Percentiles rank a stretch among this genome's conserved stretches.
Evolutionary conservation across 495 filamentous ascomycete species (phyloP).

Genomic region (Melanomma pulvis-pyrius): DNA sequence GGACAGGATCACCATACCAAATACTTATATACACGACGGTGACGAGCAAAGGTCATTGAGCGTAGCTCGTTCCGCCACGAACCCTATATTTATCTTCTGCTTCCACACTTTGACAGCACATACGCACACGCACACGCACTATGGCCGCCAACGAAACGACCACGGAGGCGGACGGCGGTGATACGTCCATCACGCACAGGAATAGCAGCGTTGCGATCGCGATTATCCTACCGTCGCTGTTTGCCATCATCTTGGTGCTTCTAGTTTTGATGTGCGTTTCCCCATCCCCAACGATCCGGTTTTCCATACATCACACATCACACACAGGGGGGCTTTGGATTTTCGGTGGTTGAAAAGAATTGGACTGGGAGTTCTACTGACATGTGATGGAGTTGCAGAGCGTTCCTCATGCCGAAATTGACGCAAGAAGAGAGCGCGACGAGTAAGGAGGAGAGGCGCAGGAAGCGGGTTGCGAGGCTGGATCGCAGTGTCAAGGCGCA

Average conservation of each 20-base stretch:
- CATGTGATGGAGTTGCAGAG: background rate
- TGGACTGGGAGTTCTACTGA: too few species aligned
- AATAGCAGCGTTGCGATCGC: constrained; percentile 13
- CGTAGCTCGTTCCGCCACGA: too few species aligned
- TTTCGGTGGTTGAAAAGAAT: too few species aligned
- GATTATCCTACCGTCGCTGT: constrained; percentile 21
- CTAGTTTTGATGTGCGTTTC: constrained; percentile 20
- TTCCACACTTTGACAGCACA: too few species aligned
- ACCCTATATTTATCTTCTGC: background rate
- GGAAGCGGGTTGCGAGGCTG: constrained; percentile 28
- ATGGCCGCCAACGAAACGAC: background rate
- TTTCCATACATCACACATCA: too few species aligned
- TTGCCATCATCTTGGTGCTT: constrained; percentile 22
- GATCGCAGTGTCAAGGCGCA: constrained; percentile 27
- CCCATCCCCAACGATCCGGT: background rate
- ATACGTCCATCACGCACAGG: background rate
- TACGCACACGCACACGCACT: background rate
- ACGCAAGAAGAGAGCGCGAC: background rate
- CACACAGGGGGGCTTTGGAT: too few species aligned
- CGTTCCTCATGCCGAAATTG: constrained; percentile 4
- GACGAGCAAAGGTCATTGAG: too few species aligned
- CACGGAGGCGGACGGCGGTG: background rate
- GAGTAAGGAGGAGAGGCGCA: constrained; percentile 26
- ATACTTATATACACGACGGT: too few species aligned
- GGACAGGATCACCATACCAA: too few species aligned